Conservation (phyloP, 179 eudicot species). For the Camellia oleifera region DNA sequence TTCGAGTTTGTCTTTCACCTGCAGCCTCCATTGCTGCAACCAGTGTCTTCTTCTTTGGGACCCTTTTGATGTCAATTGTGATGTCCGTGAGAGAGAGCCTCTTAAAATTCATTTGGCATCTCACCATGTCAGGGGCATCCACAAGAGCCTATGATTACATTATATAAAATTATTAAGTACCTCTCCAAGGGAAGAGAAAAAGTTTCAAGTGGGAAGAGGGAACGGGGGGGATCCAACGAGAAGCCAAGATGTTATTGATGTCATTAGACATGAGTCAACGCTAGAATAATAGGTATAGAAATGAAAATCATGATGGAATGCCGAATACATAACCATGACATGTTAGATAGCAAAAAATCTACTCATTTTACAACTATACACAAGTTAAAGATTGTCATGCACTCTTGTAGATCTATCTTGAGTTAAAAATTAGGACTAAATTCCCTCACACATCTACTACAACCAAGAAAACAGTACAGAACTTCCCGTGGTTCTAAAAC, state of each 20-base stretch:
- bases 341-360: no score
- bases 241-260: background rate
- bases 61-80: constrained; percentile 42
- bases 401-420: no score
- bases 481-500: no score
- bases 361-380: no score
- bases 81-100: constrained; percentile 62
- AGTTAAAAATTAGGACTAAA: no score
- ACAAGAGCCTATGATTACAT: constrained; percentile 43
- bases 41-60: constrained; percentile 47
- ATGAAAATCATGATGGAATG: no score
- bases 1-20: constrained; percentile 23
- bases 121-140: constrained; percentile 66
- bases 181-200: background rate
- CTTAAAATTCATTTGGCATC: constrained; percentile 61
- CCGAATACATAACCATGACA: no score
- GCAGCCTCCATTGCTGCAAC: constrained; percentile 60
- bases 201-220: background rate
- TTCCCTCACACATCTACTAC: no score
- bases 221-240: background rate
- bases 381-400: no score
- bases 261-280: no score
- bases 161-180: background rate
- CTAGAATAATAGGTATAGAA: no score
- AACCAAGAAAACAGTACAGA: no score